Base-by-base conservation (phyloP, 2,329 filamentous ascomycete species). In the Graphilbum sp. region DNA sequence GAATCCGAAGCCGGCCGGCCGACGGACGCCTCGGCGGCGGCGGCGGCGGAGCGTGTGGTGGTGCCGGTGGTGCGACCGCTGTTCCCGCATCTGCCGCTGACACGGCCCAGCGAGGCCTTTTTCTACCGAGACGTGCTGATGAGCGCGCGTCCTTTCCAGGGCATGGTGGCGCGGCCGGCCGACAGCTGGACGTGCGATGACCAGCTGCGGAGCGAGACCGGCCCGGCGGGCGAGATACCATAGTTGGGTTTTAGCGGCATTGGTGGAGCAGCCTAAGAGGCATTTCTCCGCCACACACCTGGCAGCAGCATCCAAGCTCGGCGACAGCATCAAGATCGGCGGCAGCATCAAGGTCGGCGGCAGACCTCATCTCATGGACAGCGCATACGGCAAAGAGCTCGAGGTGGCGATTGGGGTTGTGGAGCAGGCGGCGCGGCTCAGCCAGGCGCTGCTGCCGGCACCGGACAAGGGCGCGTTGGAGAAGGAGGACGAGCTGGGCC, bases 401-500 rank as follows among this genome's bases (percentile, higher is more conserved):
- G 43, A 52, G 10, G 52, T 63, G 30, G 63, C 61, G 34, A 57
- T 65, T 29, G 49, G 51, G 4, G 60, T 54, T n/a, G 52, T 65
- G 25, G 58, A 58, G 38, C 54, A 56, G 24, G 67, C 69, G 2
- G 60, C 67, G 11, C 55, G 53, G 34, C 52, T 74, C 41, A 69
- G 66, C 47, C 63, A 66, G 37, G 59, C 59, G 3, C 60, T 70
- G 32, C 55, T 71, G 33, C 52, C 58, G 1, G 50, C 57, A 3
- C 54, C 59, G 23, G 63, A 69, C 52, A 69, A 69, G 47, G 65
- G 63, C 39, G 57, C 60, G 19, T 51, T 71, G 19, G 57, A 64
- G 41, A 75, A 75, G 44, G 61, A 63, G 32, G 69, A 72, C 49
- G 37, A 46, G 31, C 54, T 70, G 27, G 69, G 63, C 39, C 69